Percentiles rank a stretch among this genome's conserved stretches.
These are phyloP conservation scores for Teratosphaeria nubilosa DNA, from an alignment of 2,329 filamentous ascomycete species.

Conservation along the genomic window DNA sequence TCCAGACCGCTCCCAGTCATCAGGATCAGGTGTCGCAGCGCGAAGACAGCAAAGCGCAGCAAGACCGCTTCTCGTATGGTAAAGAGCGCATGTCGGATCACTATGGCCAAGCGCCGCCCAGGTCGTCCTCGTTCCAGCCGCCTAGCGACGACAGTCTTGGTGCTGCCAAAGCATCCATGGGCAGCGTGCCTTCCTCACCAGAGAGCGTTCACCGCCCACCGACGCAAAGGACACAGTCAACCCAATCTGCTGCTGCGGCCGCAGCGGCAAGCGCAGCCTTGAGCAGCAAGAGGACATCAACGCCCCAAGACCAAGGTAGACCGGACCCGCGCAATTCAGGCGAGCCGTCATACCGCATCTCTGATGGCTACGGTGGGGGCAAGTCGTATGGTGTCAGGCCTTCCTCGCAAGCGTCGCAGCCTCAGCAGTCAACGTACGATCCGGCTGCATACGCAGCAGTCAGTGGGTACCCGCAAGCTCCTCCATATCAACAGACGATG, in stretches of 20 bases:
- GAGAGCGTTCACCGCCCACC: constrained; percentile 38
- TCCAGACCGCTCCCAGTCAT: constrained; percentile 20
- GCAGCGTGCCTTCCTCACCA: constrained; percentile 32
- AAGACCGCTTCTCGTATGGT: constrained; percentile 39
- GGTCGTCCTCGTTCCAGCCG: constrained; percentile 31
- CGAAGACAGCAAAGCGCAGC: constrained; percentile 8
- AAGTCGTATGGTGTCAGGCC: constrained; percentile 7
- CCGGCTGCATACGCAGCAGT: constrained; percentile 60
- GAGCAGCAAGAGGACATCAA: constrained; percentile 32
- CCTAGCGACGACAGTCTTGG: constrained; percentile 33
- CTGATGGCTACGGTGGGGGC: constrained; percentile 25
- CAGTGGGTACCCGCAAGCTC: constrained; percentile 15
- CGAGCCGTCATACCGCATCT: constrained; percentile 17
- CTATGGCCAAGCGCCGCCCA: constrained; percentile 26
- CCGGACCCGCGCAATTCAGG: constrained; percentile 5
- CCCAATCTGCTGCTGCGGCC: constrained; percentile 37
- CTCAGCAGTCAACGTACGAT: constrained; percentile 57
- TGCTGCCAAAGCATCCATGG: constrained; percentile 39
- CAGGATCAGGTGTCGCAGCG: constrained; percentile 27
- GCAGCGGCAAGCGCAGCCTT: constrained; percentile 33
- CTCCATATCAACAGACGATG: constrained; percentile 30
- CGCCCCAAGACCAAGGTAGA: constrained; percentile 22
- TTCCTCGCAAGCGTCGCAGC: constrained; percentile 27
- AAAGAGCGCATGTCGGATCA: constrained; percentile 32
- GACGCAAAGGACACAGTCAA: constrained; percentile 40